A percentile compares a stretch with the other conserved stretches of the same genome.
Conservation (phyloP, 805 yeast species). For the Starmerella asiatica region DNA sequence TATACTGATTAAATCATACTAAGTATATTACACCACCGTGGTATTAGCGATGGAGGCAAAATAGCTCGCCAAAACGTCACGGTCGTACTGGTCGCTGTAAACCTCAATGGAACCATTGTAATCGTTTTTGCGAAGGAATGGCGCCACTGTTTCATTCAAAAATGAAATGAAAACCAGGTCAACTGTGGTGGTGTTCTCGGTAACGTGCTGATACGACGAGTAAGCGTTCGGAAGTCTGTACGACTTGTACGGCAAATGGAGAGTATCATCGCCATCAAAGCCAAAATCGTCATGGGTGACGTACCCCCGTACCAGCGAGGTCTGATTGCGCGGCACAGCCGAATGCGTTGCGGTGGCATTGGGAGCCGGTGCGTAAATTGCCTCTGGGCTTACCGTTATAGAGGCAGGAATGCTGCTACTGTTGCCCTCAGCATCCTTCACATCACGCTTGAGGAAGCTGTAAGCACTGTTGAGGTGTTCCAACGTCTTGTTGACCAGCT, state of each 20-base stretch:
- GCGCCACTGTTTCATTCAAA: constrained; percentile 37
- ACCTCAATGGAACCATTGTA: neutral
- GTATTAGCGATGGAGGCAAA: neutral
- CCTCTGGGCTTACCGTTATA: neutral
- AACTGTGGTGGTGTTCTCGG: constrained; percentile 22
- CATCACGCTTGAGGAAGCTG: constrained; percentile 2
- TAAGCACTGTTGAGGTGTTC: constrained; percentile 38
- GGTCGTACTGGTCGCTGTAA: constrained; percentile 9
- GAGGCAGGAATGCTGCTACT: neutral
- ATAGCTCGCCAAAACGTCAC: constrained; percentile 10
- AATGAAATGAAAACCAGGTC: constrained; percentile 61
- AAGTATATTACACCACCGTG: too few relatives aligned
- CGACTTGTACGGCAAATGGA: constrained; percentile 43
- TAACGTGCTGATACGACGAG: constrained; percentile 31
- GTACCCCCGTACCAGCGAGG: constrained; percentile 36
- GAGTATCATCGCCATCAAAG: constrained; percentile 66
- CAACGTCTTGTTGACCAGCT: constrained; percentile 50
- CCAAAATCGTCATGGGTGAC: constrained; percentile 77
- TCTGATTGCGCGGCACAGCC: neutral
- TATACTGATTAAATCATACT: neutral
- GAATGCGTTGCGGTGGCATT: neutral
- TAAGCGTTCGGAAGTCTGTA: constrained; percentile 68
- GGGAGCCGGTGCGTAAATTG: neutral
- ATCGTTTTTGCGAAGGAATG: constrained; percentile 29
- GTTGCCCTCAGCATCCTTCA: neutral